Evolutionary conservation across 2,329 filamentous ascomycete species (phyloP).

Genomic region (Chalaropsis thielavioides): DNA sequence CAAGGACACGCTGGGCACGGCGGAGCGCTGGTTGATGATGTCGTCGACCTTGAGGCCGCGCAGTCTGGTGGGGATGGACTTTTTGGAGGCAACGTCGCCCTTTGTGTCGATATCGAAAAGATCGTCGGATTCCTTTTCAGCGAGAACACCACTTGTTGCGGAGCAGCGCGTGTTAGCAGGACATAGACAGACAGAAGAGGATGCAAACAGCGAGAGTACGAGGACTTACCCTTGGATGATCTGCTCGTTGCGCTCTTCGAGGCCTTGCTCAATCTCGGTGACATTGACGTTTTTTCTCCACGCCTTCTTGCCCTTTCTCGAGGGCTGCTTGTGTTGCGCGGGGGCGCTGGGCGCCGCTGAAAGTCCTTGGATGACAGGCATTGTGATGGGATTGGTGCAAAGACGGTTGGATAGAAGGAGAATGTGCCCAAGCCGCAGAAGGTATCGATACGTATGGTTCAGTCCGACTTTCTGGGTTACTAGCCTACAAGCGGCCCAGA

Average conservation of each 20-base stretch:
- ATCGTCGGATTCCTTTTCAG: conserved; percentile 67
- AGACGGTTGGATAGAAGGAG: background rate
- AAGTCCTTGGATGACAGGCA: conserved; percentile 39
- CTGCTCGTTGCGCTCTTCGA: conserved; percentile 74
- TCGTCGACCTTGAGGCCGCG: conserved; percentile 85
- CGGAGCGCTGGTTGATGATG: conserved; percentile 74
- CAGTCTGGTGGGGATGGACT: conserved; percentile 48
- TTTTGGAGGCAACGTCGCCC: conserved; percentile 52
- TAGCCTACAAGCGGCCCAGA: background rate
- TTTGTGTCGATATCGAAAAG: conserved; percentile 72
- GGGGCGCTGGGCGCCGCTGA: conserved; percentile 46
- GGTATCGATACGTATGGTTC: conserved; percentile 5
- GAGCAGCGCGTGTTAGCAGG: conserved; percentile 11
- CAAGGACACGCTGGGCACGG: conserved; percentile 60
- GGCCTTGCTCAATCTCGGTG: conserved; percentile 66
- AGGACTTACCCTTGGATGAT: conserved; percentile 65
- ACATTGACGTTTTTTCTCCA: conserved; percentile 98
- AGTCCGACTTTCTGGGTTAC: too few relatives aligned
- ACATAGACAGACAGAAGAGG: conserved; percentile 18
- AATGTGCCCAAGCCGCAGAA: conserved; percentile 17
- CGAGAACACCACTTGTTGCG: conserved; percentile 56
- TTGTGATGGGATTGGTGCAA: conserved; percentile 22
- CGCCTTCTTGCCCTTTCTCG: conserved; percentile 93
- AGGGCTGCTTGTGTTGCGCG: conserved; percentile 72
- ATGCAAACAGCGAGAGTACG: background rate